Evolutionary conservation across 441 rosid genomes (phyloP), one percentile per base, ranked within the genome.

Genomic region (Flueggea neowawraea): DNA sequence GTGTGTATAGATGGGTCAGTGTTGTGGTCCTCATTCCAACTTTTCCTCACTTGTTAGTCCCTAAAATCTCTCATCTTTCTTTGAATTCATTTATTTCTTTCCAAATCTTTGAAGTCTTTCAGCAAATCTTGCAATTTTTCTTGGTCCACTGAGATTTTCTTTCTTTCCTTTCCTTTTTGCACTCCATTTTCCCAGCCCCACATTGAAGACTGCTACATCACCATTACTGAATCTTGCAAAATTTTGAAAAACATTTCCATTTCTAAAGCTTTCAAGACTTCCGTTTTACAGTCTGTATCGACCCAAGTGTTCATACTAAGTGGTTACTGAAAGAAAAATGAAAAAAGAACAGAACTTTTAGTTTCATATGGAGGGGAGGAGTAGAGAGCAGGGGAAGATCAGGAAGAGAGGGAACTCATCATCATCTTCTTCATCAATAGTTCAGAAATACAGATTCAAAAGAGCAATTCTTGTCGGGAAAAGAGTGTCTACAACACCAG

Each of bases 371-470:
- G 85, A 78, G 54, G 71, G 66, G 11, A 77, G 72, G 58, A 57
- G 65, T 12, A 85, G 72, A 55, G 80, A 73, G 55, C 75, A 68
- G 16, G 81, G 90, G 52, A 93, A 87, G 82, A 87, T 90, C 71
- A 90, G 96, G 64, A 90, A 90, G 80, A 80, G 97, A 75, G 87
- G 90, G 31, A 74, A 90, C 60, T 90, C 98, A 7, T 90, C 97
- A 0, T 90, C 97, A 0, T 90, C 97, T 0, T 93, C 97, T 0
- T 93, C 98, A 28, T 85, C 96, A 41, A 44, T 87, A 52, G 79
- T 77, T 60, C 86, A 80, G 36, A 78, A 71, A 41, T 86, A 90
- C 82, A 76, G 91, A 72, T 77, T 88, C 68, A 93, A 93, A 76
- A 80, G 87, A 51, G 84, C 96, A 12, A 87, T 93, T 78, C 74